Conservation (phyloP, 164 flowering plant species). For the Magnolia officinalis region DNA sequence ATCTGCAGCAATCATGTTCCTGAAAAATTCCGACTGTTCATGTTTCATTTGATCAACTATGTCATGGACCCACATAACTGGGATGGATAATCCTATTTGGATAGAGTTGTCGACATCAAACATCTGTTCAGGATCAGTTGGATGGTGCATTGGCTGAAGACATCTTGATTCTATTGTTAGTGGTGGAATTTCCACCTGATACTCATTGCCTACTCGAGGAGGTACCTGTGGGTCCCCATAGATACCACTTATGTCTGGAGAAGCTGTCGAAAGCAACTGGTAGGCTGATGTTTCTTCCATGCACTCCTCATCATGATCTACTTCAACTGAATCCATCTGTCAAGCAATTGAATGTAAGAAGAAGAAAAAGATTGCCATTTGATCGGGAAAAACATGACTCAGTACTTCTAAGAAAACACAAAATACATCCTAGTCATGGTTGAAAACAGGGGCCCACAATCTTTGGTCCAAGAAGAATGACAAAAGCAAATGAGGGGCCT, state of each 20-base stretch:
- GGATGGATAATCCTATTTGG: slow-evolving; percentile 46
- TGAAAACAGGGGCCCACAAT: not conserved
- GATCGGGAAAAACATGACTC: not conserved
- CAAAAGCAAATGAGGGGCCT: not conserved
- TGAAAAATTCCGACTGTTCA: slow-evolving; percentile 9
- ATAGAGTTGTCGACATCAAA: slow-evolving; percentile 17
- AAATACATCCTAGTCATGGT: not conserved
- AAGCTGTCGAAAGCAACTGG: slow-evolving; percentile 25
- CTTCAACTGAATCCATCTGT: slow-evolving; percentile 41
- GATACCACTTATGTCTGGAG: slow-evolving; percentile 23
- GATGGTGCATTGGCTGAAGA: slow-evolving; percentile 6
- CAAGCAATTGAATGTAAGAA: slow-evolving; percentile 5
- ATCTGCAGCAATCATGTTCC: slow-evolving; percentile 5
- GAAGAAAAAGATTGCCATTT: not conserved
- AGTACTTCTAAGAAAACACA: not conserved
- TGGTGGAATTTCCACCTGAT: slow-evolving; percentile 72
- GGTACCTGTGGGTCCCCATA: slow-evolving; percentile 45
- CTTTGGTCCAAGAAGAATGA: not conserved
- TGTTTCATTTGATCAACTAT: slow-evolving; percentile 18
- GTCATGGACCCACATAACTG: slow-evolving; percentile 42
- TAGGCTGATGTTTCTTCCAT: slow-evolving; percentile 27
- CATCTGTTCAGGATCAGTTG: slow-evolving; percentile 14
- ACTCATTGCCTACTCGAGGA: slow-evolving; percentile 72
- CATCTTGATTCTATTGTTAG: slow-evolving; percentile 24
- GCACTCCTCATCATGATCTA: slow-evolving; percentile 20